A percentile compares a stretch with the other conserved stretches of the same genome.
phyloP scores from a whole-genome alignment of 768 basidiomycete species.

The Gautieria morchelliformis region DNA sequence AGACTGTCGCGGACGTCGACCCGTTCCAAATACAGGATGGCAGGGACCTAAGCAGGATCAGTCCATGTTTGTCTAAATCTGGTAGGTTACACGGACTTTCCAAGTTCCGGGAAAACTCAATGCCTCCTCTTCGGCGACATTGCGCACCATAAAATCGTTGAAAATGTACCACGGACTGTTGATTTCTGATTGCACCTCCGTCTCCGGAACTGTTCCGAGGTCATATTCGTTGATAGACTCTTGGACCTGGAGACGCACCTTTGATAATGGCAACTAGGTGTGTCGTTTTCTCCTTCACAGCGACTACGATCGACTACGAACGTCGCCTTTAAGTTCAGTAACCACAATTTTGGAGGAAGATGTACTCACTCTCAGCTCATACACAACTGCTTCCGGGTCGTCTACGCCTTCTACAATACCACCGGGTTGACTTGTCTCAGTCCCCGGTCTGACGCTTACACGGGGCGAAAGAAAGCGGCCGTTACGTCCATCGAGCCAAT shows the following conservation, averaged over 20 bases:
- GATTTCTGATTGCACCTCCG: conserved; percentile 32
- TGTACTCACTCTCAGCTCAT: conserved; percentile 60
- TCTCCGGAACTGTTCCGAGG: conserved; percentile 52
- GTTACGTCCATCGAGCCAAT: conserved; percentile 64
- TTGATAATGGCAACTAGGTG: conserved; percentile 87
- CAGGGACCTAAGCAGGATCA: conserved; percentile 50
- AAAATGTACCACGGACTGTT: conserved; percentile 81
- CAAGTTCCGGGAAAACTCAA: conserved; percentile 80
- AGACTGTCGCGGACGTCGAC: conserved; percentile 47
- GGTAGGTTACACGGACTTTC: conserved; percentile 57
- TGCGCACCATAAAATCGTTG: conserved; percentile 90
- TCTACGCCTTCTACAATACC: conserved; percentile 53
- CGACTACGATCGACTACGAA: conserved; percentile 63
- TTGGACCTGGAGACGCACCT: conserved; percentile 33
- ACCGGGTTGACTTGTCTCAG: conserved; percentile 28
- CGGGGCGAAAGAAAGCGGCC: conserved; percentile 51
- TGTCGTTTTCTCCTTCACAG: conserved; percentile 56
- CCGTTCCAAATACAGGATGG: conserved; percentile 85
- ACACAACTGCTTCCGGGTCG: conserved; percentile 46
- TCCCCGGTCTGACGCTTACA: conserved; percentile 22
- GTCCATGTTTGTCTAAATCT: conserved; percentile 10
- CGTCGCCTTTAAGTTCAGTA: background rate
- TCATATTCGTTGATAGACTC: background rate
- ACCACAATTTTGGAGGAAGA: background rate
- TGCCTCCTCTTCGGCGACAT: conserved; percentile 79